Conservation (phyloP, 1,284 basidiomycete species). For the Ganoderma boninense region DNA sequence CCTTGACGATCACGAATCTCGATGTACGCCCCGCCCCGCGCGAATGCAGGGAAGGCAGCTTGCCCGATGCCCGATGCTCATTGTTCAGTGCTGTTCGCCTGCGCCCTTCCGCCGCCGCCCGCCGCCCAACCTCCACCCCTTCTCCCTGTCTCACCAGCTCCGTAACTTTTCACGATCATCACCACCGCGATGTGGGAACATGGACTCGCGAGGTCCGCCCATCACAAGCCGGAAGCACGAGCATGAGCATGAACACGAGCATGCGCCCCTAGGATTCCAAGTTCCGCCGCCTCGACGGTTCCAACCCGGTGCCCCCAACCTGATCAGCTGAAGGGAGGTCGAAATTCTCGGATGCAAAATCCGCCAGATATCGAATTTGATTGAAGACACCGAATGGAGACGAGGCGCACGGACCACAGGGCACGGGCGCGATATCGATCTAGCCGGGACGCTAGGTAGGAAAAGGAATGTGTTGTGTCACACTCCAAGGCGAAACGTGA, state of each 20-base stretch:
- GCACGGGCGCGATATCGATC: background rate
- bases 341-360: background rate
- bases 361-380: constrained; percentile 1
- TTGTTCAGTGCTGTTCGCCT: background rate
- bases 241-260: background rate
- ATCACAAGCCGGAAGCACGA: background rate
- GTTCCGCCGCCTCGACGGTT: background rate
- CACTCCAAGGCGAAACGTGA: background rate
- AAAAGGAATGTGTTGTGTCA: constrained; percentile 1
- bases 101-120: background rate
- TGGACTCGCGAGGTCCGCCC: background rate
- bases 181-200: background rate
- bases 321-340: background rate
- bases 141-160: background rate
- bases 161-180: background rate
- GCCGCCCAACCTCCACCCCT: background rate
- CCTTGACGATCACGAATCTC: constrained; percentile 6
- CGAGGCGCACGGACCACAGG: background rate
- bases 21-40: background rate
- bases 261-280: too few species aligned
- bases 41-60: background rate
- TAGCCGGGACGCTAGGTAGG: background rate
- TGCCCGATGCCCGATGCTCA: background rate
- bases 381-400: background rate
- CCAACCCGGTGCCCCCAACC: background rate